Base-by-base conservation (phyloP, 768 basidiomycete genomes). In the Phanerodontia chrysosporium region DNA sequence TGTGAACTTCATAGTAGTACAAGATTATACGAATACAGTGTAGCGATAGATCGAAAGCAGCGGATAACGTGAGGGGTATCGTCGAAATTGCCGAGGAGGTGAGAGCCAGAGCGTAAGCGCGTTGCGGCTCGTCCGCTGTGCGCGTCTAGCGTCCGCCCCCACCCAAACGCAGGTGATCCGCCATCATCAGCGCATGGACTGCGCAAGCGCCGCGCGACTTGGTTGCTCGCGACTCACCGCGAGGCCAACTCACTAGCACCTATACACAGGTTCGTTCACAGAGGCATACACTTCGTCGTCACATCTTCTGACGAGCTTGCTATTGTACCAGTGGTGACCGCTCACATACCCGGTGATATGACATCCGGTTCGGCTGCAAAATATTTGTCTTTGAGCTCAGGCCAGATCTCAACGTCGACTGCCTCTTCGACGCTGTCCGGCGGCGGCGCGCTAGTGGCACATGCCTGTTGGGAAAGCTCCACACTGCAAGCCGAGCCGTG, bases 1-100 rank as follows among this genome's bases (percentile, higher is more conserved):
- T 44, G 90, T 92, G 76, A 93, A 92, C 68, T 85, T 82, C 91
- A 94, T 94, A 18, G n/a, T 46, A 18, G 35, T 12, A 42, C 22
- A 53, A 25, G 9, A 35, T 51, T 53, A 53, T 27, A 53, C 24
- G 22, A 36, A 22, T 36, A 53, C 36, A 53, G 46, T 48, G 25
- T 18, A 48, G 10, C 22, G 22, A 22, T 48, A 48, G 39, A 42
- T 10, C 8, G 18, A 42, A 18, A 18, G 39, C 16, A 18, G 39
- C 18, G 18, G 39, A 42, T 42, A 42, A 42, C 9, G 6, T 18
- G 39, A 18, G 16, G 39, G 39, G 39, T 42, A 42, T 42, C 39
- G 39, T 42, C 39, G 32, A 35, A 35, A 35, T 35, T 7, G 32
- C 14, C n/a, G 32, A 35, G 32, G 32, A 18, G 18, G 39, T 42